phyloP scores from a whole-genome alignment of 192 early-diverging fungal species.

The Helicostylum pulchrum region DNA sequence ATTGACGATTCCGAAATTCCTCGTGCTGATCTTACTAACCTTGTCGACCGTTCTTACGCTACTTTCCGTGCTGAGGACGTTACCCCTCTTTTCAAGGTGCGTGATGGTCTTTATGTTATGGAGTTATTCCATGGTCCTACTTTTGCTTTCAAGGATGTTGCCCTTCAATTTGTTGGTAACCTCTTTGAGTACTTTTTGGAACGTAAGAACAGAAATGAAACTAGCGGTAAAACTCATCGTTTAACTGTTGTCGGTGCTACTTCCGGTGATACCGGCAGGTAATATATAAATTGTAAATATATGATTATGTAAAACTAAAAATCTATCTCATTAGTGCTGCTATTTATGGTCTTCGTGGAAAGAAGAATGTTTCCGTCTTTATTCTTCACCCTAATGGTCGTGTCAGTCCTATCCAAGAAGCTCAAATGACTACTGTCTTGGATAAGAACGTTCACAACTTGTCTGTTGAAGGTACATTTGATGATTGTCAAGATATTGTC shows the following conservation, averaged over 20 bases:
- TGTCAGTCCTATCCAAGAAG: constrained; percentile 93
- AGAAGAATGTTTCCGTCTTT: constrained; percentile 90
- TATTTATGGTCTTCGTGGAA: constrained; percentile 92
- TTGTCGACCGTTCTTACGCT: constrained; percentile 71
- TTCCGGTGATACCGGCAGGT: constrained; percentile 90
- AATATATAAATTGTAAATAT: constrained; percentile 14
- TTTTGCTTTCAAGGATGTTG: constrained; percentile 98
- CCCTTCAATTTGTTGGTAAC: constrained; percentile 94
- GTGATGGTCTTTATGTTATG: constrained; percentile 67
- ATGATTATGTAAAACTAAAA: not conserved
- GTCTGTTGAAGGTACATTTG: constrained; percentile 92
- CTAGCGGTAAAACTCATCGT: constrained; percentile 45
- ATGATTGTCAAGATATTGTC: constrained; percentile 96
- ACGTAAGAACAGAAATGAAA: constrained; percentile 61
- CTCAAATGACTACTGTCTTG: constrained; percentile 96
- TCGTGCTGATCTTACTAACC: constrained; percentile 58
- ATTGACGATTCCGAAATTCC: constrained; percentile 80
- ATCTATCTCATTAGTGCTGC: constrained; percentile 68
- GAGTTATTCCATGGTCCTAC: constrained; percentile 98
- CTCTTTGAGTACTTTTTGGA: constrained; percentile 96
- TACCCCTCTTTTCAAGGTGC: constrained; percentile 71
- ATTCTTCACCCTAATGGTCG: constrained; percentile 89
- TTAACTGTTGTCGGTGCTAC: constrained; percentile 94
- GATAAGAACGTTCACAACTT: constrained; percentile 93
- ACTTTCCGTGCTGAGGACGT: constrained; percentile 76